Conservation (phyloP, 768 basidiomycete genomes). For the Rubroboletus satanas region DNA sequence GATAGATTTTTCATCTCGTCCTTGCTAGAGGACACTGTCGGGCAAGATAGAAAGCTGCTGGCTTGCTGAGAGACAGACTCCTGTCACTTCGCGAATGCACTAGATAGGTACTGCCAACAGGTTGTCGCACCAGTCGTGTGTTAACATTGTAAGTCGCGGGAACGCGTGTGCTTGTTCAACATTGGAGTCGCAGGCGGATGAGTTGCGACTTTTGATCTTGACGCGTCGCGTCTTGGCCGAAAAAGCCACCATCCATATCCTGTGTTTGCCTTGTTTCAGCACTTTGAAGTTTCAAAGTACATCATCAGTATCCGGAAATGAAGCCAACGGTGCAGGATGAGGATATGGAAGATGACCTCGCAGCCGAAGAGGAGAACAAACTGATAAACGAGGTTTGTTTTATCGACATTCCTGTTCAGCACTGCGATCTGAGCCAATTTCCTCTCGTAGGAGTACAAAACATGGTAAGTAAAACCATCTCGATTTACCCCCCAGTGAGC, state of each 20-base stretch:
- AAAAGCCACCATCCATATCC: background rate
- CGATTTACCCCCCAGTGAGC: background rate
- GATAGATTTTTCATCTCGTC: conserved; percentile 37
- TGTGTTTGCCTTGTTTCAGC: background rate
- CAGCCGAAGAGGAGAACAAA: conserved; percentile 84
- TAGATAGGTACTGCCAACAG: conserved; percentile 6
- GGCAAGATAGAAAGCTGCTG: conserved; percentile 7
- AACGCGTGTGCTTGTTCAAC: background rate
- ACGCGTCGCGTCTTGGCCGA: conserved; percentile 28
- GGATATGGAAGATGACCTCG: conserved; percentile 75
- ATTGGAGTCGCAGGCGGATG: background rate
- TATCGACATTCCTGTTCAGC: background rate
- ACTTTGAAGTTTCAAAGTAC: background rate
- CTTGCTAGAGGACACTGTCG: conserved; percentile 25
- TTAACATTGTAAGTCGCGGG: background rate
- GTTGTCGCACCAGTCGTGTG: background rate
- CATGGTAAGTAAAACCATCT: conserved; percentile 49
- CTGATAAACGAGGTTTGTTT: conserved; percentile 74
- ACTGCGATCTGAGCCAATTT: conserved; percentile 8
- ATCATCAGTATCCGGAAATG: conserved; percentile 29
- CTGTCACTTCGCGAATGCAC: background rate
- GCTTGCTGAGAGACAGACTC: background rate
- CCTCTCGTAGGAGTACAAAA: conserved; percentile 71
- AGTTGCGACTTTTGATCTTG: background rate
- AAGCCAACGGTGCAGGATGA: conserved; percentile 49